Evolutionary conservation across 176 grass and related monocot species (phyloP).

Genomic region (Tillandsia leiboldiana): DNA sequence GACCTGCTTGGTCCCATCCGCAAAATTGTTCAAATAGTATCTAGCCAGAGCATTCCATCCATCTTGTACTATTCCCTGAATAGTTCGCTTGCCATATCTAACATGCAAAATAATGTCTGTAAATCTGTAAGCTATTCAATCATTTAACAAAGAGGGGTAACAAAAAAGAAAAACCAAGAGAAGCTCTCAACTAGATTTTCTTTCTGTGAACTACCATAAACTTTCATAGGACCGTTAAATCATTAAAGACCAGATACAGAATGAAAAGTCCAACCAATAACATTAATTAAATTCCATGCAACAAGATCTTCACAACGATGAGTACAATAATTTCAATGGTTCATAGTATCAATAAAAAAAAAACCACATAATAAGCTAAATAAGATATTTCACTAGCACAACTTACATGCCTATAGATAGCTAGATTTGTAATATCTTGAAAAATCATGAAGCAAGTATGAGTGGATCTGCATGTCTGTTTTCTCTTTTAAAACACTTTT

Average conservation of each 20-base stretch:
- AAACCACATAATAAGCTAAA: not conserved
- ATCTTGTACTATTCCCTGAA: conserved; percentile 75
- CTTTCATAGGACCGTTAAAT: too few relatives aligned
- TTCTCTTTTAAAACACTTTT: not conserved
- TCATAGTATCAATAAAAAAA: not conserved
- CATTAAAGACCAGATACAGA: too few relatives aligned
- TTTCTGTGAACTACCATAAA: too few relatives aligned
- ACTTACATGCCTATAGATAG: not conserved
- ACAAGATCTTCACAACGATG: not conserved
- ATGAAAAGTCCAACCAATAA: too few relatives aligned
- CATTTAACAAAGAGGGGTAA: too few relatives aligned
- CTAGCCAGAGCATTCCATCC: conserved; percentile 65
- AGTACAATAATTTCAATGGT: not conserved
- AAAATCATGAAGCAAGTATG: not conserved
- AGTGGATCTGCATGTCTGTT: not conserved
- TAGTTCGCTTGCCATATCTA: conserved; percentile 77
- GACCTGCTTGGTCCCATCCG: conserved; percentile 93
- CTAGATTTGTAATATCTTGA: not conserved
- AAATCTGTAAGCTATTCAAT: not conserved
- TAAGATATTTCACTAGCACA: not conserved
- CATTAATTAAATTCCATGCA: too few relatives aligned
- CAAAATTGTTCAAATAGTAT: conserved; percentile 97
- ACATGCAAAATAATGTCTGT: conserved; percentile 10
- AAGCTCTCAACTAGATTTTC: too few relatives aligned
- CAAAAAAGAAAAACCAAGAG: too few relatives aligned